Evolutionary conservation across 2,329 filamentous ascomycete species (phyloP), one percentile per base, ranked within the genome.

Genomic region (Colletotrichum magnum): DNA sequence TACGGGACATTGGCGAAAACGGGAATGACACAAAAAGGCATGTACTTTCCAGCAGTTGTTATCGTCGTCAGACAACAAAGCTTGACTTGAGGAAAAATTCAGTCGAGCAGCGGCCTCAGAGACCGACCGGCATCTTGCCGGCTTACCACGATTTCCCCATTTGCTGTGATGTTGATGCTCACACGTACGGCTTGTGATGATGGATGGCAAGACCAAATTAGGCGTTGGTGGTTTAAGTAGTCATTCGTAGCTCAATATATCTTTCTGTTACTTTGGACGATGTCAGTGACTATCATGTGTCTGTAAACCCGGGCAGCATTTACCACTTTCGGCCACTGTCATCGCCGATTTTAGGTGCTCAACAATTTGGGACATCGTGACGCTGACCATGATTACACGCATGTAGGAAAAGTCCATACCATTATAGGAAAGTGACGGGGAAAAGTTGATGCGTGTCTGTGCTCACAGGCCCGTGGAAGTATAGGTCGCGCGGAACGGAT

Each of bases 71-170:
- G 84, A 79, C 56, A 69, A 69, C 62, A 82, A 83, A 83, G 85
- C 86, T 87, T 81, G 84, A 83, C 85, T 84, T 84, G 78, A 77
- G 56, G 76, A 77, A 75, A 75, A 82, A 84, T 85, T 78, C 79
- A 87, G 86, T 87, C 85, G 83, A 88, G 89, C 88, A 84, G 82
- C 89, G 89, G 89, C 89, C 89, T 90, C 81, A 91, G 89, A 92
- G 89, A 88, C 89, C 89, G 89, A 92, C 89, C 89, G 89, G 89
- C 89, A 79, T 78, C 75, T 77, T 88, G 89, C 89, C 89, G 89
- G 89, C 89, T 90, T 89, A 78, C 54, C 45, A 77, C 43, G 50
- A 45, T 66, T 26, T 75, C 76, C 74, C 72, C 74, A 69, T 74
- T 60, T 73, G 79, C 80, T 79, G 80, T 83, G 81, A 82, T 76